These are phyloP conservation scores for Rhododendron molle DNA, from an alignment of 148 eudicot genomes.

Conservation along the genomic window DNA sequence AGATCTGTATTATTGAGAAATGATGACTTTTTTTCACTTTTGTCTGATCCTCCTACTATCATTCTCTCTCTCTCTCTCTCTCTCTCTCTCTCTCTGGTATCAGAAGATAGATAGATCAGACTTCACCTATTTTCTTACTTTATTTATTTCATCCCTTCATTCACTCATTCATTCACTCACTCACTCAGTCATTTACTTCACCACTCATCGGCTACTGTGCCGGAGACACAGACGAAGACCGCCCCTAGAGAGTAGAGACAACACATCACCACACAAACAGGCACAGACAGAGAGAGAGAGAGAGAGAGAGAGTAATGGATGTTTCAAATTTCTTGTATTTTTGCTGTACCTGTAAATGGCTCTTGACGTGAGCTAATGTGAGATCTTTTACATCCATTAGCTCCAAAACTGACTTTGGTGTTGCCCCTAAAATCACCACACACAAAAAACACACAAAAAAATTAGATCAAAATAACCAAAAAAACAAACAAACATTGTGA, in stretches of 20 bases:
- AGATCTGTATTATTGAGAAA: conserved; percentile 36
- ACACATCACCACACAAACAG: neutral
- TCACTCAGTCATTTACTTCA: conserved; percentile 22
- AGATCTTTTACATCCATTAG: conserved; percentile 67
- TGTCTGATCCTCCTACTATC: conserved; percentile 14
- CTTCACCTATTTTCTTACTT: neutral
- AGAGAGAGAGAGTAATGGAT: conserved; percentile 5
- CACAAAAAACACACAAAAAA: neutral
- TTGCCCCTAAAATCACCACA: conserved; percentile 35
- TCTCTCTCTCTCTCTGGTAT: conserved; percentile 19
- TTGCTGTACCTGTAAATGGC: conserved; percentile 51
- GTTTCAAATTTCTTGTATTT: neutral
- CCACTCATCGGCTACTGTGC: conserved; percentile 42
- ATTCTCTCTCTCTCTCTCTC: conserved; percentile 14
- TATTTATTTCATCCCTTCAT: neutral
- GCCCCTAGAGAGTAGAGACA: neutral
- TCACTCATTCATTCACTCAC: conserved; percentile 10
- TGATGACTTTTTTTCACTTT: conserved; percentile 31
- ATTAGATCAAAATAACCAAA: neutral
- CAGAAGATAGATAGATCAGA: conserved; percentile 10
- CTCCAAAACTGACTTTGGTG: conserved; percentile 64
- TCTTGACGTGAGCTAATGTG: conserved; percentile 58
- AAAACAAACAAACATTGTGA: neutral
- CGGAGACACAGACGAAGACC: conserved; percentile 30
- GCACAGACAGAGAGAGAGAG: neutral